Percentiles rank a stretch among this genome's conserved stretches.
Evolutionary conservation across 2,329 filamentous ascomycete genomes (phyloP).

Genomic region (Verruconis gallopava): DNA sequence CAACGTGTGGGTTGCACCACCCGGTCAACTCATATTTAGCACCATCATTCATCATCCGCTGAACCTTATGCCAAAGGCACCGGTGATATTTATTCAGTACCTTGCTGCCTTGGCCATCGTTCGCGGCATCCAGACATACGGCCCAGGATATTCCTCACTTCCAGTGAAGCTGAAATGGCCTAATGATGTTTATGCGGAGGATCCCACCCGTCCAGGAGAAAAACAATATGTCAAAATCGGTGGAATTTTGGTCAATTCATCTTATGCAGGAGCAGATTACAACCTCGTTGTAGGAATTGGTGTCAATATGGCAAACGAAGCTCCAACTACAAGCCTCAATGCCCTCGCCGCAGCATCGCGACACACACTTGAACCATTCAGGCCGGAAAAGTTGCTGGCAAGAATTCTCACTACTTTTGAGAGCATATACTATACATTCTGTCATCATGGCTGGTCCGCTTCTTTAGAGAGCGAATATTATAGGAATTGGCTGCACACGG

Average conservation of each 20-base stretch:
- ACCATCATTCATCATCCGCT: constrained; percentile 75
- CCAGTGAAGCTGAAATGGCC: constrained; percentile 93
- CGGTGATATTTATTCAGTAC: constrained; percentile 90
- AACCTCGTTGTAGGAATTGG: constrained; percentile 74
- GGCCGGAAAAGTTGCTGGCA: constrained; percentile 69
- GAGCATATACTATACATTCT: constrained; percentile 60
- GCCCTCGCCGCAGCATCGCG: constrained; percentile 42
- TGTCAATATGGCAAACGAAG: constrained; percentile 70
- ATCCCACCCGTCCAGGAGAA: constrained; percentile 29
- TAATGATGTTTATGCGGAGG: constrained; percentile 60
- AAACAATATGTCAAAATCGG: constrained; percentile 72
- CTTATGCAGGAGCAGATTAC: constrained; percentile 64
- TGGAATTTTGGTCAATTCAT: constrained; percentile 82
- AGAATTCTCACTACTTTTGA: constrained; percentile 70
- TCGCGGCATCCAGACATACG: constrained; percentile 70
- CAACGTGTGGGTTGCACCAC: constrained; percentile 90
- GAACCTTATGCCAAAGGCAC: constrained; percentile 55
- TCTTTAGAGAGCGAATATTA: constrained; percentile 70
- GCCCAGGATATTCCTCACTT: constrained; percentile 57
- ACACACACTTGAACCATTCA: constrained; percentile 41
- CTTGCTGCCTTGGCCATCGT: constrained; percentile 79
- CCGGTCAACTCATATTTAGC: constrained; percentile 77
- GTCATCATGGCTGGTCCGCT: constrained; percentile 58
- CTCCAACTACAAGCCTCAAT: constrained; percentile 78
- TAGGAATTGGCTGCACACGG: constrained; percentile 68